These are phyloP conservation scores for Daldinia loculata DNA, from an alignment of 495 filamentous ascomycete genomes.

Conservation along the genomic window DNA sequence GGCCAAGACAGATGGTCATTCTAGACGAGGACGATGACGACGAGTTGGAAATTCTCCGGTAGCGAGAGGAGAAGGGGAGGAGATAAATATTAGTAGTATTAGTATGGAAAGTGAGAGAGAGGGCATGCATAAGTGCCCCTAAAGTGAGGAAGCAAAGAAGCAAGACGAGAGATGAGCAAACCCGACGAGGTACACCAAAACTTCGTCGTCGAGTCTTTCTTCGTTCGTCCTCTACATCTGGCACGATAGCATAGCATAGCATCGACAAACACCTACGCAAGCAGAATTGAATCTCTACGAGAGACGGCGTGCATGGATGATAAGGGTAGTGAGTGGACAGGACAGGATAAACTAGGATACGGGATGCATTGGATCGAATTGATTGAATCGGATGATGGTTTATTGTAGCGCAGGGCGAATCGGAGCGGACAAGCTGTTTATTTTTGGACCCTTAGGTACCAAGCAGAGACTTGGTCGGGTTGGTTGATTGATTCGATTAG, in stretches of 20 bases:
- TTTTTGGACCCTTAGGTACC: neutral
- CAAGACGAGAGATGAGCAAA: neutral
- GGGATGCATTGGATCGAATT: slow-evolving; percentile 1
- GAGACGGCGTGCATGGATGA: neutral
- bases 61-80: neutral
- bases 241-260: neutral
- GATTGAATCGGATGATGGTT: neutral
- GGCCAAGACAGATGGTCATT: slow-evolving; percentile 36
- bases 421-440: neutral
- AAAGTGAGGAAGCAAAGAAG: neutral
- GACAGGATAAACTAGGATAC: neutral
- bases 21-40: slow-evolving; percentile 58
- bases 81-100: neutral
- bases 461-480: neutral
- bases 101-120: neutral
- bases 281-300: neutral
- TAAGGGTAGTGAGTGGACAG: neutral
- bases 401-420: slow-evolving; percentile 2
- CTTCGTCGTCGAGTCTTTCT: neutral
- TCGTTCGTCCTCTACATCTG: neutral
- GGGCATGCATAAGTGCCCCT: too few relatives aligned
- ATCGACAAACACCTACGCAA: neutral
- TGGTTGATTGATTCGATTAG: neutral
- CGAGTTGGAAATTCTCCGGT: slow-evolving; percentile 46
- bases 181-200: neutral